These are phyloP conservation scores for Calonectria henricotiae DNA, from an alignment of 2,329 filamentous ascomycete species.

Conservation along the genomic window DNA sequence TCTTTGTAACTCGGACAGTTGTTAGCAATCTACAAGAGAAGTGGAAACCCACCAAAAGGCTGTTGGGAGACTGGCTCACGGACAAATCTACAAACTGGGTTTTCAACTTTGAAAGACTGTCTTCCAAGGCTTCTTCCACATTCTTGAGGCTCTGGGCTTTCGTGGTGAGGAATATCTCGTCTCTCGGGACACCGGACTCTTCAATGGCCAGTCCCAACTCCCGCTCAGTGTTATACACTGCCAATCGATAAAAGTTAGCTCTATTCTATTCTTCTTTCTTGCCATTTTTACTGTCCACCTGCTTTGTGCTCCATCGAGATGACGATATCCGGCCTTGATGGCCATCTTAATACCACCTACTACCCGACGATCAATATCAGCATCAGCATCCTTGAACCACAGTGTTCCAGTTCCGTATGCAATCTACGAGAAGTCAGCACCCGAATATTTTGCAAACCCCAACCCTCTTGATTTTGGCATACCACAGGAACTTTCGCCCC, in stretches of 20 bases:
- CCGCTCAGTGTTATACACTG: constrained; percentile 28
- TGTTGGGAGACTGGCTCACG: neutral
- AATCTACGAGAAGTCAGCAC: neutral
- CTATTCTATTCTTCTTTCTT: neutral
- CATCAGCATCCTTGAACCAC: constrained; percentile 12
- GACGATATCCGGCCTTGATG: constrained; percentile 27
- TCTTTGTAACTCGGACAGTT: neutral
- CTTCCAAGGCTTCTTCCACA: neutral
- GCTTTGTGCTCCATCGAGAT: constrained; percentile 37
- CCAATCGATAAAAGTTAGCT: neutral
- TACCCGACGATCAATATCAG: neutral
- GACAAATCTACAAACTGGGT: neutral
- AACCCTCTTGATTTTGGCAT: no score
- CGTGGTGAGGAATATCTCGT: constrained; percentile 29
- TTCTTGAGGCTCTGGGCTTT: constrained; percentile 19
- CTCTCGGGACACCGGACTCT: constrained; percentile 16
- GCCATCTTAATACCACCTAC: constrained; percentile 23
- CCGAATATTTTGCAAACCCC: neutral
- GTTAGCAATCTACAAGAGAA: neutral
- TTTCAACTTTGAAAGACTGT: neutral
- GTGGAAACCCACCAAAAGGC: neutral
- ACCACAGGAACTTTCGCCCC: neutral
- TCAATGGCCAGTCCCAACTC: constrained; percentile 24
- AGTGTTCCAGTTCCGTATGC: constrained; percentile 9
- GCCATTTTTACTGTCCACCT: neutral